Percentiles rank a stretch among this genome's conserved stretches.
phyloP scores from a whole-genome alignment of 306 rosid genomes.

The Cotoneaster glaucophyllus region DNA sequence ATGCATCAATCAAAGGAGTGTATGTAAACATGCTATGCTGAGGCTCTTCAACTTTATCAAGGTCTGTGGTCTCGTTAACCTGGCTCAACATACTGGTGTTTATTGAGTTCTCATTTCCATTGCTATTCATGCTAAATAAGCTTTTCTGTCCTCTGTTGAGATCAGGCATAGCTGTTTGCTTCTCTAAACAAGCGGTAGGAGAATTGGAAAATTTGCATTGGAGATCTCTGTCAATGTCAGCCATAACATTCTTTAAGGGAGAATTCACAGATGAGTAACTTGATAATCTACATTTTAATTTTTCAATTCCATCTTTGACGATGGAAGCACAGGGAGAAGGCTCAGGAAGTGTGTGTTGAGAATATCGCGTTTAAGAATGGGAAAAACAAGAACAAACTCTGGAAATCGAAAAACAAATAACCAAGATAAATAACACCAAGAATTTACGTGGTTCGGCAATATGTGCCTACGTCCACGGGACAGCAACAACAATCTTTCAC shows the following conservation, averaged over 20 bases:
- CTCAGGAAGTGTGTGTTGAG: conserved; percentile 31
- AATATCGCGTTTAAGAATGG: too few species aligned
- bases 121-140: conserved; percentile 25
- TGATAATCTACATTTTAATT: conserved; percentile 47
- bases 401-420: too few species aligned
- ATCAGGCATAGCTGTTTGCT: conserved; percentile 28
- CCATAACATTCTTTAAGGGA: conserved; percentile 20
- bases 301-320: conserved; percentile 51
- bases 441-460: too few species aligned
- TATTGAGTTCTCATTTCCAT: conserved; percentile 25
- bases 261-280: conserved; percentile 43
- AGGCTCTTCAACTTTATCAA: conserved; percentile 23
- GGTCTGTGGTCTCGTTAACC: conserved; percentile 23
- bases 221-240: conserved; percentile 20
- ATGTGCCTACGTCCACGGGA: too few species aligned
- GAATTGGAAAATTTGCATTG: conserved; percentile 28
- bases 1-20: conserved; percentile 18
- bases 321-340: conserved; percentile 46
- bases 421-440: too few species aligned
- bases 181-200: conserved; percentile 33
- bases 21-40: conserved; percentile 7
- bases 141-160: conserved; percentile 20
- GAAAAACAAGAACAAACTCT: too few species aligned
- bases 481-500: too few species aligned
- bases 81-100: conserved; percentile 26